A percentile compares a stretch with the other conserved stretches of the same genome.
phyloP scores from a whole-genome alignment of 225 moss, liverwort and hornwort species.

The Straminergon stramineum region DNA sequence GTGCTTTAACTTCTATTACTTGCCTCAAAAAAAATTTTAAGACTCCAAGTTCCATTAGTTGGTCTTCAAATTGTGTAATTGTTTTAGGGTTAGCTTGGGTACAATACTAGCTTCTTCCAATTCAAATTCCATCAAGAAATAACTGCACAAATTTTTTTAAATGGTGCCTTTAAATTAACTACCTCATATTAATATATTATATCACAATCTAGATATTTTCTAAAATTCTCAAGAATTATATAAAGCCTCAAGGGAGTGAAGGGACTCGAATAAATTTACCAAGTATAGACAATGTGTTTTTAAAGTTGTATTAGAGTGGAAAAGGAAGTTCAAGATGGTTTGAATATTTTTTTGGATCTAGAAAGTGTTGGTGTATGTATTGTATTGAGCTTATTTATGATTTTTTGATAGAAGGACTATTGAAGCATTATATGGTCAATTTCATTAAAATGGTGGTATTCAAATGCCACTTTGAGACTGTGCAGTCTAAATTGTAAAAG shows the following conservation, averaged over 20 bases:
- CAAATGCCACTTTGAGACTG: too few relatives aligned
- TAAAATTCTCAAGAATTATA: neutral
- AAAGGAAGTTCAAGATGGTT: neutral
- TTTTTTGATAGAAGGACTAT: too few relatives aligned
- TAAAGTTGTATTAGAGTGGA: neutral
- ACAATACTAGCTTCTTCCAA: neutral
- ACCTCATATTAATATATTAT: neutral
- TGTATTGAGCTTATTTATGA: too few relatives aligned
- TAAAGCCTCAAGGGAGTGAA: accelerated
- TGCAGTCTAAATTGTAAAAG: too few relatives aligned
- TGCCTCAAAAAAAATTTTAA: too few relatives aligned
- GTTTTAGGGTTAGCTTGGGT: accelerated
- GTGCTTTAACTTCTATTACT: too few relatives aligned
- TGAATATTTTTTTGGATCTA: too few relatives aligned
- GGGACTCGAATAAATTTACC: neutral
- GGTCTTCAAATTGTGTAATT: too few relatives aligned
- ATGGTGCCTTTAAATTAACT: neutral
- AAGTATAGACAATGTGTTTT: neutral
- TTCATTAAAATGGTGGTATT: too few relatives aligned
- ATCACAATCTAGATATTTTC: neutral
- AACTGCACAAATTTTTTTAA: neutral
- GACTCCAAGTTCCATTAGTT: too few relatives aligned
- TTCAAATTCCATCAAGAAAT: neutral
- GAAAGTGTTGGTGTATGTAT: too few relatives aligned
- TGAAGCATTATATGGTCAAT: too few relatives aligned